These are phyloP conservation scores for Chrysosporium keratinophilum DNA, from an alignment of 2,329 filamentous ascomycete genomes.

Conservation along the genomic window DNA sequence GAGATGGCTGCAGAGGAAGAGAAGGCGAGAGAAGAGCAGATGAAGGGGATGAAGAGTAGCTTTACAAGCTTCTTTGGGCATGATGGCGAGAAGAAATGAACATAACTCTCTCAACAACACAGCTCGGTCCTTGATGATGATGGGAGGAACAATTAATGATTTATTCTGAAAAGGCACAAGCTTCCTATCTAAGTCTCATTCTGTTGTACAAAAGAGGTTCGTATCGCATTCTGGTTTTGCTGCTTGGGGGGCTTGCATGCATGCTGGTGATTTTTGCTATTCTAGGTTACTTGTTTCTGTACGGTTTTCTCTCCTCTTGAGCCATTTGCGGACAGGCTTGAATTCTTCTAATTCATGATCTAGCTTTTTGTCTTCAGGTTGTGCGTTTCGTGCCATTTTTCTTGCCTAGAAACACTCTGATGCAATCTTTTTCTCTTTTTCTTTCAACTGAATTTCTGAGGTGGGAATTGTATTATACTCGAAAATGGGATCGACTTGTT, in stretches of 20 bases:
- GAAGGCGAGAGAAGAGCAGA: slow-evolving; percentile 78
- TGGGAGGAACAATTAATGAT: background rate
- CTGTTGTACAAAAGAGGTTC: background rate
- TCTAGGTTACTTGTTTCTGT: background rate
- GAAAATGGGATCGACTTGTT: no score
- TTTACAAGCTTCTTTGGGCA: slow-evolving; percentile 49
- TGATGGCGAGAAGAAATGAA: slow-evolving; percentile 17
- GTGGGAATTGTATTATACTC: no score
- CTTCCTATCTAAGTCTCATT: background rate
- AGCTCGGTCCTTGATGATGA: background rate
- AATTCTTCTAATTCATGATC: background rate
- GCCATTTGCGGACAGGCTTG: background rate
- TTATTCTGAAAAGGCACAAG: background rate
- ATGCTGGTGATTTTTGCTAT: background rate
- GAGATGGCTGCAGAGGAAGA: slow-evolving; percentile 84
- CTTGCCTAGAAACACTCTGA: no score
- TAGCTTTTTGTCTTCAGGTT: no score
- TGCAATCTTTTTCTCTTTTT: no score
- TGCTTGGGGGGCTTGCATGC: background rate
- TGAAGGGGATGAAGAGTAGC: slow-evolving; percentile 81
- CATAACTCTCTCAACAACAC: background rate
- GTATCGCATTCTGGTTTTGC: background rate
- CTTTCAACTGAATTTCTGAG: no score
- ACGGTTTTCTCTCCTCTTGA: background rate
- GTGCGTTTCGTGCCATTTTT: no score